These are phyloP conservation scores for Inga leiocalycina DNA, from an alignment of 306 rosid species.

Conservation along the genomic window DNA sequence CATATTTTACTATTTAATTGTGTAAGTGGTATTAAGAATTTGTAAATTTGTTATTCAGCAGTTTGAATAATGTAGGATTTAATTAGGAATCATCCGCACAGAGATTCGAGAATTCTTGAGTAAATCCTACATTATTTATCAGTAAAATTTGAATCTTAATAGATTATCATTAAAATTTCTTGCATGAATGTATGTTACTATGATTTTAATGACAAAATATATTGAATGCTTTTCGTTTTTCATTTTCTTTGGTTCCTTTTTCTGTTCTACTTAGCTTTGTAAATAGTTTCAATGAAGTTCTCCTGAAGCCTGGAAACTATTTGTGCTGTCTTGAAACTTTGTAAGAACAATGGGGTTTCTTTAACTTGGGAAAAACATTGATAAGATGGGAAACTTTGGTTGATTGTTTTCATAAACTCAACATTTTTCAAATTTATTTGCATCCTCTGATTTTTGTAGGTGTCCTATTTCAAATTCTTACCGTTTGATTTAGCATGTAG, in stretches of 20 bases:
- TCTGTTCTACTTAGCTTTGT: neutral
- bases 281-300: conserved; percentile 13
- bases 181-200: neutral
- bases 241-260: neutral
- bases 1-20: neutral
- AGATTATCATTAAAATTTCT: neutral
- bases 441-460: neutral
- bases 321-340: neutral
- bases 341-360: neutral
- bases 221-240: neutral
- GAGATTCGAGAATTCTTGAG: neutral
- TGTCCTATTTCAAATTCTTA: conserved; percentile 13
- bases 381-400: neutral
- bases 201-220: neutral
- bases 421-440: neutral
- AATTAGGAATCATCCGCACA: neutral
- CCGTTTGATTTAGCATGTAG: conserved; percentile 14
- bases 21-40: neutral
- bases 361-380: neutral
- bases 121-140: neutral
- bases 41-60: neutral
- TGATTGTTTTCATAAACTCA: neutral
- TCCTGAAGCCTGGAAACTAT: conserved; percentile 3
- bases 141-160: neutral
- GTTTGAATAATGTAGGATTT: neutral